Evolutionary conservation across 2,329 filamentous ascomycete species (phyloP), one percentile per base, ranked within the genome.

Genomic region (Lasiodiplodia sp.): DNA sequence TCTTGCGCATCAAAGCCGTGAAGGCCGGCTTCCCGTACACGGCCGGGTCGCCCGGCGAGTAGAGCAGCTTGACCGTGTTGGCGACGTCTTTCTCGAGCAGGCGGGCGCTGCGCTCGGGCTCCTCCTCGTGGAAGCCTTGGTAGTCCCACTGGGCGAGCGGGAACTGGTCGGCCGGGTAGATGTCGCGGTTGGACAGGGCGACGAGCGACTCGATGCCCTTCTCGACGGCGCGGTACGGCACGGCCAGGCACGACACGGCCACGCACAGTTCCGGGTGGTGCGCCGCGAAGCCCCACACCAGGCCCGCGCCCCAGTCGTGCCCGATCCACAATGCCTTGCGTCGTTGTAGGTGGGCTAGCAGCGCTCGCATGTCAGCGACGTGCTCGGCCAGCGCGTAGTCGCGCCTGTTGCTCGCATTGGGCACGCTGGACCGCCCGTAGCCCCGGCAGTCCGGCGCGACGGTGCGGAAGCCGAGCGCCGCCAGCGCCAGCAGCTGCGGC

Each of bases 251-350:
- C 0, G 70, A 74, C 10, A 75, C 71, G 7, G 71, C 79, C 8
- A 75, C 71, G 66, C 75, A 78, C 6, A 74, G 70, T 28, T 80
- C 75, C 0, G 79, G 79, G 34, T 78, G 72, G 21, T 75, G 73
- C 1, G 75, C 72, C 6, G 75, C 76, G 23, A 79, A 72, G 6
- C 72, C 70, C 71, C 72, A 79, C 25, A 76, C 72, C 3, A 79
- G 71, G 12, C 75, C 77, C 21, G 74, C 75, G 37, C 79, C 79
- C 83, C 83, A 84, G 70, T 84, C 82, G 68, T 85, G 83, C 14
- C 78, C 82, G 40, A 84, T 74, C 83, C 84, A 86, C n/a, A 86
- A 72, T 1, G 83, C 83, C 8, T 78, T 77, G 0, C 74, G 69
- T 23, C 83, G 72, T 21, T 77, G 70, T 66, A 82, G 66, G 71